Base-by-base conservation (phyloP, 78 protist species). In the Dictyostelium intermedium region DNA sequence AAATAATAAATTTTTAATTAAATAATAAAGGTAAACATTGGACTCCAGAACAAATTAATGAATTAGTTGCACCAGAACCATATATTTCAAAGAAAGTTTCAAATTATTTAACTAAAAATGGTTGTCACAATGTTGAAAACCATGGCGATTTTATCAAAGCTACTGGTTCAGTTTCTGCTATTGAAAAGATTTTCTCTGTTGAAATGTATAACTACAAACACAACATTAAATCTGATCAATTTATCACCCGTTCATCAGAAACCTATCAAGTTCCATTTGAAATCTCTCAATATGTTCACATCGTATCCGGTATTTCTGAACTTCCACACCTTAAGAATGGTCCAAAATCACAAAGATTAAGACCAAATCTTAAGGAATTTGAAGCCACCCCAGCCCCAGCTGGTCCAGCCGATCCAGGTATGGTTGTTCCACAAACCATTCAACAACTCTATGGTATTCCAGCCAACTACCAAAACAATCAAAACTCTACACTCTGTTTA, bases 241-340 rank as follows among this genome's bases (percentile, higher is more conserved):
- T n/a, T 14, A 61, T 92, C 5, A 80, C 84, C 18, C 87, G 96
- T 84, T 82, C 96, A 23, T 13, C 32, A n/a, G 35, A 43, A n/a
- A 25, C 20, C 32, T 82, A 83, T 66, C 34, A 32, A 30, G 47
- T 92, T 39, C 96, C 91, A 79, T 14, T 16, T 4, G 72, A 92
- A 50, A 70, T 76, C 37, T 32, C 34, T 20, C 56, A 83, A 37
- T 37, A 45, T n/a, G 79, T 92, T 61, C 81, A 92, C 7, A 60
- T 92, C n/a, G 91, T 92, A 16, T 27, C 96, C 14, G 92, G 92
- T 84, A 32, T 92, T 53, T 85, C 91, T n/a, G 91, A 78, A 60
- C 63, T 92, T 11, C 96, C 96, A 78, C 89, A 91, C 60, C 20
- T n/a, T 3, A 80, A 74, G 78, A 43, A 23, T 56, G 78, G 76